Evolutionary conservation across 2,329 filamentous ascomycete species (phyloP), one percentile per base, ranked within the genome.

Genomic region (Fusarium armeniacum): DNA sequence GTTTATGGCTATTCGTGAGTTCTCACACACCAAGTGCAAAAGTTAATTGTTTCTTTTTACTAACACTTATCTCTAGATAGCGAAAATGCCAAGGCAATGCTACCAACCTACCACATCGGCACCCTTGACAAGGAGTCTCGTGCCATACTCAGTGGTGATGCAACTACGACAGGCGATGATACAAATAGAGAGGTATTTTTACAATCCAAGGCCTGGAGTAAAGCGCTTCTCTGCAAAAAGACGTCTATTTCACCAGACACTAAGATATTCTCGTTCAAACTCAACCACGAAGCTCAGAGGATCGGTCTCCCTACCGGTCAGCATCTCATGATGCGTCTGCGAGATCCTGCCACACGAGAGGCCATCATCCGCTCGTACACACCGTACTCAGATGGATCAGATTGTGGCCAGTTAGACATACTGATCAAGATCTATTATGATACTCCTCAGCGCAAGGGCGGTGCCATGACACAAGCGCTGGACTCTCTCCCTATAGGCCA

Each of bases 61-160:
- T 81, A 71, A 80, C 62, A 58, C 38, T 35, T 7, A 3, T 12
- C n/a, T 10, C 59, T 75, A 95, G 93, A 97, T 78, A 94, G 91
- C 77, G 94, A 97, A 81, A 97, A 92, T 18, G 94, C 94, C 35
- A 97, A 97, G 81, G 86, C 85, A 20, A 97, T 97, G 93, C 94
- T 98, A 91, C 86, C 87, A 13, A 80, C 86, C 45, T 97, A 97
- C 76, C 94, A 98, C 78, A 89, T 98, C 69, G 94, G 94, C 52
- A 89, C 89, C 1, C 85, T 97, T 15, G 88, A 92, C 71, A 82
- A 88, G 69, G 82, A 83, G 22, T 87, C 90, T 2, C 72, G 64
- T 7, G 83, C 84, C 8, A 81, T 83, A 40, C 84, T 96, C 4
- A 81, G 84, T n/a, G 79, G 79, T 2, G 77, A 83, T 59, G 65